Base-by-base conservation (phyloP, 352 stramenopile species). In the Bremia lactucae region DNA sequence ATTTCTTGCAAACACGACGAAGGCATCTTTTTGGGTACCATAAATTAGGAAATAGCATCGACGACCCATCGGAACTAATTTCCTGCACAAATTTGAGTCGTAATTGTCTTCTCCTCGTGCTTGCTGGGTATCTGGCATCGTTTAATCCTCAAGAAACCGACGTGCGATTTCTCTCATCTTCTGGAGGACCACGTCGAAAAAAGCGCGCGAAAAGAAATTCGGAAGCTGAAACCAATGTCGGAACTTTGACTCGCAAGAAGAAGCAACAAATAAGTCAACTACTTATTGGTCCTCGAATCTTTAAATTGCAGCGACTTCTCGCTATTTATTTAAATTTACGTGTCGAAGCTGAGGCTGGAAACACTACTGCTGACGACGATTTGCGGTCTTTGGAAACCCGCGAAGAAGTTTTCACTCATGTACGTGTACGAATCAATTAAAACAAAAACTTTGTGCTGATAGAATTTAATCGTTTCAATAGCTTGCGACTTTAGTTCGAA, bases 71-170 rank as follows among this genome's bases (percentile, higher is more conserved):
- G 4, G 55, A 77, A 16, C 57, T 77, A 29, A 75, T 79, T 55
- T 65, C 70, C n/a, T 75, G 57, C 39, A 64, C 56, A 8, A 74
- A 81, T 28, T 48, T 88, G 38, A 84, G 65, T 24, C 63, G 60
- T 9, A 81, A 73, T 41, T 84, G 78, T 16, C 53, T 87, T 36
- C 50, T 88, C 26, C 58, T 91, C 29, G 60, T 91, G 18, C 46
- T 91, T 31, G 78, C 78, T 15, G 68, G 67, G 0, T 87, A 81
- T 42, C 34, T 91, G 25, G 71, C 78, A 13, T 88, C 75, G 7
- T 91, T 91, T 47, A 91, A 83, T 37, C 74, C 76, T 3, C 71
- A 91, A 40, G 73, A 86, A 45, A 72, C 60, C 0, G 78, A 91
- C 57, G 46, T 61, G 11, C 63, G 74, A 31, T 91, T 87, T 25